Evolutionary conservation across 305 asterid species (phyloP).

Genomic region (Fraxinus albicans): DNA sequence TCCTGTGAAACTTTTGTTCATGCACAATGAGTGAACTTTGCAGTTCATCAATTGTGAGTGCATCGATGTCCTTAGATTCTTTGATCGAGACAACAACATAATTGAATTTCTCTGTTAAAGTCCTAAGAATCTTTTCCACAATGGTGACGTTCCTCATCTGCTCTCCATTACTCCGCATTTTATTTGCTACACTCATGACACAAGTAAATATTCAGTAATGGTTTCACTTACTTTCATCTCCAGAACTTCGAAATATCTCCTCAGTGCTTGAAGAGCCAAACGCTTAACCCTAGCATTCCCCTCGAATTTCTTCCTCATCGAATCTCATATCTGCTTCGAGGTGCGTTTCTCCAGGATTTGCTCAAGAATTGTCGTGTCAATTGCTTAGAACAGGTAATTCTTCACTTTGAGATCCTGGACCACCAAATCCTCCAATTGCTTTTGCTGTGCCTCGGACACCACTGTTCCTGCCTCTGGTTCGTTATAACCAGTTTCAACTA

Average conservation of each 20-base stretch:
- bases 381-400: too few relatives aligned
- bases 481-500: too few relatives aligned
- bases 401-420: too few relatives aligned
- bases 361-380: too few relatives aligned
- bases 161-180: slow-evolving; percentile 15
- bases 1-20: neutral
- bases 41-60: slow-evolving; percentile 11
- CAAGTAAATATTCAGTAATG: neutral
- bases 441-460: too few relatives aligned
- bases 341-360: too few relatives aligned
- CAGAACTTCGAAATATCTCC: slow-evolving; percentile 11
- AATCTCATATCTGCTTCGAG: too few relatives aligned
- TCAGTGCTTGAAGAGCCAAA: too few relatives aligned
- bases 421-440: too few relatives aligned
- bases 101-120: slow-evolving; percentile 5
- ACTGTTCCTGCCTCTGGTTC: too few relatives aligned
- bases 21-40: neutral
- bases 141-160: neutral
- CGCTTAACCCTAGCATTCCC: too few relatives aligned
- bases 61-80: slow-evolving; percentile 10
- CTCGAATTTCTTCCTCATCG: too few relatives aligned
- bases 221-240: slow-evolving; percentile 16
- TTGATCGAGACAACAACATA: slow-evolving; percentile 9
- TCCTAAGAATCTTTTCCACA: slow-evolving; percentile 17
- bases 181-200: slow-evolving; percentile 16